Evolutionary conservation across 2,329 filamentous ascomycete species (phyloP), one percentile per base, ranked within the genome.

Genomic region (Ophiosphaerella korrae): DNA sequence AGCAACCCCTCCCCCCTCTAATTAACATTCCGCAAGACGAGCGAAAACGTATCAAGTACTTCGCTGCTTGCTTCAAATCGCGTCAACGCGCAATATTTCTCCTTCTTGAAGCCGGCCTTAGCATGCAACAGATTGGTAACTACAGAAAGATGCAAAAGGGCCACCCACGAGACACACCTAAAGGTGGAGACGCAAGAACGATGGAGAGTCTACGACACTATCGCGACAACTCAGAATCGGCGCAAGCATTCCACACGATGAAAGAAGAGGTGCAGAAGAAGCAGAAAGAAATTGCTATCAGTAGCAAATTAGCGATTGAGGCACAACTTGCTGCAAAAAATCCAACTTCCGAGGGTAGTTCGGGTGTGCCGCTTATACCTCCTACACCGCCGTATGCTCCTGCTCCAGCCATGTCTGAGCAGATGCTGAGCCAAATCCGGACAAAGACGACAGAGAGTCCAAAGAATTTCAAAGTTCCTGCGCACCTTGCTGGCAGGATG

Each of bases 101-200:
- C 5, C 62, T 73, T 14, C 43, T 63, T n/a, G 67, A 70, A 50
- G 65, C 66, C 9, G 69, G 69, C 7, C 37, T 73, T 21, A 66
- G 56, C 4, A 38, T 58, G 26, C 53, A 55, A 14, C 65, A 73
- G 21, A 64, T 72, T 23, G 53, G 49, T 18, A 67, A 66, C 42
- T 73, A 72, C 50, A 52, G 56, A 12, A 60, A 53, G 40, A 23
- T 51, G 12, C 68, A 73, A 42, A 26, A 51, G 16, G 45, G 38
- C 8, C 54, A 60, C 42, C 58, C 65, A 9, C 59, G 41, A 38
- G 53, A 69, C 2, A 73, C 69, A 16, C 45, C 60, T 7, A 45
- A 56, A 7, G 42, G 50, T 5, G 53, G 48, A 13, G 9, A 26
- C 13, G 5, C n/a, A 37, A 59, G 14, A 52, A 50, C 34, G 3